Evolutionary conservation across 2,329 filamentous ascomycete genomes (phyloP).

Genomic region (Drechslerella stenobrocha): DNA sequence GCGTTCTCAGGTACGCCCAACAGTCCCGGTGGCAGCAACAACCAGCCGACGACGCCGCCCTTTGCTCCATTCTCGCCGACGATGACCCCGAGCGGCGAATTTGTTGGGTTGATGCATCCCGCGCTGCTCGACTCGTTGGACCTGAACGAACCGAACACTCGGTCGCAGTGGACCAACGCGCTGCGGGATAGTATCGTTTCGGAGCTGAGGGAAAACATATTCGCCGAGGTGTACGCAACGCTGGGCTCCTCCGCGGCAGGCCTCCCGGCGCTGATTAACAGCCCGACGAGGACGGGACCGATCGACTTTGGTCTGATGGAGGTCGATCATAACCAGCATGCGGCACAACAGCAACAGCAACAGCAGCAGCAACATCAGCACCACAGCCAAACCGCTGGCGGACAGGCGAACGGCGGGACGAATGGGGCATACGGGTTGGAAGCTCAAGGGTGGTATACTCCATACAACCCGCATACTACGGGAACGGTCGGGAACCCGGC

Average conservation of each 20-base stretch:
- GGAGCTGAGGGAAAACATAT: conserved; percentile 30
- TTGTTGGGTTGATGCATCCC: conserved; percentile 49
- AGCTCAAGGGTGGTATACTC: conserved; percentile 30
- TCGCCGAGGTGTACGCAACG: conserved; percentile 33
- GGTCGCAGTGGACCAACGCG: conserved; percentile 50
- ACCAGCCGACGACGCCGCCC: conserved; percentile 44
- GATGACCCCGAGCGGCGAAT: conserved; percentile 36
- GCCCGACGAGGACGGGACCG: conserved; percentile 31
- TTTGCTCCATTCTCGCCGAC: conserved; percentile 41
- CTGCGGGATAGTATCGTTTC: conserved; percentile 50
- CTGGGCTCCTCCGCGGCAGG: conserved; percentile 15
- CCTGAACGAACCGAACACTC: conserved; percentile 50
- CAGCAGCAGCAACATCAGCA: conserved; percentile 16
- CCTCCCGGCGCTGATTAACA: conserved; percentile 31
- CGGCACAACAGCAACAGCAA: not conserved
- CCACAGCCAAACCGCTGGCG: conserved; percentile 9
- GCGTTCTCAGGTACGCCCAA: conserved; percentile 10
- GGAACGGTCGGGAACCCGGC: conserved; percentile 33
- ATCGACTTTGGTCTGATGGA: conserved; percentile 47
- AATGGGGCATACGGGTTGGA: conserved; percentile 43
- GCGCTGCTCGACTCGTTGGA: conserved; percentile 49
- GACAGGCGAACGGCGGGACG: conserved; percentile 37
- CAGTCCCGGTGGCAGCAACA: conserved; percentile 31
- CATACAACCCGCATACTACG: conserved; percentile 30
- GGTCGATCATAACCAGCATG: conserved; percentile 26